phyloP scores from a whole-genome alignment of 495 filamentous ascomycete genomes.

The Talaromyces stipitatus region DNA sequence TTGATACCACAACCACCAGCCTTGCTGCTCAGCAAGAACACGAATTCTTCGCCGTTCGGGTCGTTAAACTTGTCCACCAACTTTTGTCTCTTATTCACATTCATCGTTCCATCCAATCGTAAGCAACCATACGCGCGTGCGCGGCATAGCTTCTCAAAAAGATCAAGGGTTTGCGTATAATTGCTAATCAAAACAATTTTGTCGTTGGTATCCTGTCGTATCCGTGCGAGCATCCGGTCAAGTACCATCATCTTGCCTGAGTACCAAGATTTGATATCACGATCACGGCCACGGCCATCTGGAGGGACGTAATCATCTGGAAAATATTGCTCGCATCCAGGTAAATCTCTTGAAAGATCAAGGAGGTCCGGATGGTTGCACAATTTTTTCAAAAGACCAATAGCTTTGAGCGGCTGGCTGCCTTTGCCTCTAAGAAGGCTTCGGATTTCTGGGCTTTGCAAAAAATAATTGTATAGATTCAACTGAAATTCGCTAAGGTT shows the following conservation, averaged over 20 bases:
- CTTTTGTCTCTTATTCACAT: constrained; percentile 92
- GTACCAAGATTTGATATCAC: constrained; percentile 93
- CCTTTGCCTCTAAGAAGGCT: constrained; percentile 89
- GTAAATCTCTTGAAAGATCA: constrained; percentile 74
- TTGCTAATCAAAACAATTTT: constrained; percentile 99
- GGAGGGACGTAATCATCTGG: constrained; percentile 86
- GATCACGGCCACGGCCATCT: constrained; percentile 78
- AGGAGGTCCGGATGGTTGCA: constrained; percentile 98
- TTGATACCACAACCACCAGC: constrained; percentile 97
- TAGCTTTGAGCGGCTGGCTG: constrained; percentile 92
- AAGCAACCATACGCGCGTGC: constrained; percentile 74
- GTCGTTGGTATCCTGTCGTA: constrained; percentile 93
- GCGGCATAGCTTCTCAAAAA: constrained; percentile 90
- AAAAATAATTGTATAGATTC: constrained; percentile 92
- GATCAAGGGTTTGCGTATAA: constrained; percentile 92
- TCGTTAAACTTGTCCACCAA: constrained; percentile 98
- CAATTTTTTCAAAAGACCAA: constrained; percentile 92
- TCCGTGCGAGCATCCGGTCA: constrained; percentile 95
- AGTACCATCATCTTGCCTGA: constrained; percentile 98
- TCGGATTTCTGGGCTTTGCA: constrained; percentile 91
- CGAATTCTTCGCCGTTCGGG: constrained; percentile 80
- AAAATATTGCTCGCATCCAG: constrained; percentile 74
- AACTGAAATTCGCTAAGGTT: constrained; percentile 89
- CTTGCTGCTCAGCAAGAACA: constrained; percentile 93
- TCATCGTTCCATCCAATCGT: constrained; percentile 94